phyloP scores from a whole-genome alignment of 805 yeast species.

The Candida quercuum region DNA sequence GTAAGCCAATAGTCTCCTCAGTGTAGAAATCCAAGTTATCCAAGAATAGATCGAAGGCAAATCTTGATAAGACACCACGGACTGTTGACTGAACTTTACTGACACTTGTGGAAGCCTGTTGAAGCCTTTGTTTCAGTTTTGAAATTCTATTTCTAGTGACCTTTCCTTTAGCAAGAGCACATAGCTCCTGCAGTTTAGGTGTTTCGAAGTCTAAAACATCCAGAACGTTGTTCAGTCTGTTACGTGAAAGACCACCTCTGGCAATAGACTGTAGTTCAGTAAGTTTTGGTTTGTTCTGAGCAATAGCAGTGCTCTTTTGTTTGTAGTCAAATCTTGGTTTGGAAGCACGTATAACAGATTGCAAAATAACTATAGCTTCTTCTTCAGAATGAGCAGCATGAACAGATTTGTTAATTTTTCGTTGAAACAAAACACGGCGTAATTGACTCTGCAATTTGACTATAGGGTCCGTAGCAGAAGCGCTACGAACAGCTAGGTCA shows the following conservation, averaged over 20 bases:
- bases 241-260: constrained; percentile 38
- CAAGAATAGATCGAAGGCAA: constrained; percentile 44
- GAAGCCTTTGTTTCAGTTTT: constrained; percentile 1
- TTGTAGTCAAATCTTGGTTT: constrained; percentile 8
- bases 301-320: constrained; percentile 1
- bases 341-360: constrained; percentile 31
- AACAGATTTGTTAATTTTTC: constrained; percentile 14
- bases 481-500: constrained; percentile 1
- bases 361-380: constrained; percentile 29
- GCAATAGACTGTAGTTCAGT: constrained; percentile 48
- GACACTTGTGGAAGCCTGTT: constrained; percentile 16
- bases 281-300: constrained; percentile 15
- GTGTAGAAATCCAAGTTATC: constrained; percentile 48
- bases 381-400: constrained; percentile 21
- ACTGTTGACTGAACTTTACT: constrained; percentile 49
- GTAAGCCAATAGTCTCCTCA: constrained; percentile 39
- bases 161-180: constrained; percentile 35
- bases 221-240: constrained; percentile 19
- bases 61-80: constrained; percentile 61
- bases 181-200: constrained; percentile 25
- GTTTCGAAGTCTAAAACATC: constrained; percentile 23
- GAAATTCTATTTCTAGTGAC: too few relatives aligned
- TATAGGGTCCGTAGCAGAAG: constrained; percentile 14
- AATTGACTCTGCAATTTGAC: constrained; percentile 31
- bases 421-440: constrained; percentile 28